These are phyloP conservation scores for Excoecaria agallocha DNA, from an alignment of 345 rosid genomes.

Conservation along the genomic window DNA sequence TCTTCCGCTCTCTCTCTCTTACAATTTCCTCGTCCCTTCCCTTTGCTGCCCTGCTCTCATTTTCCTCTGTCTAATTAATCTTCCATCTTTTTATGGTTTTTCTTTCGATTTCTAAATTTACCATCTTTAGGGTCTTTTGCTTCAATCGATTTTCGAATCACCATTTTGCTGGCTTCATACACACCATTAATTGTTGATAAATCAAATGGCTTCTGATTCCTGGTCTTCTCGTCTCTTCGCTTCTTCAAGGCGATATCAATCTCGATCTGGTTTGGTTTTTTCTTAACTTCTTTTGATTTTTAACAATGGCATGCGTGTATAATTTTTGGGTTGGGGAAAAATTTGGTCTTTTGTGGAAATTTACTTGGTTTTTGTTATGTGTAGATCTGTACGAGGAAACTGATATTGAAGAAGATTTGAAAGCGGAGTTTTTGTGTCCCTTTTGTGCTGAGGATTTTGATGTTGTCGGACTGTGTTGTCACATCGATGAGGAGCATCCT, in stretches of 20 bases:
- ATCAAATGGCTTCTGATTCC: conserved; percentile 41
- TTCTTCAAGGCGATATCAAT: conserved; percentile 39
- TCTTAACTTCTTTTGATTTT: background rate
- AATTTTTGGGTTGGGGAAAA: background rate
- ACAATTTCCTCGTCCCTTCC: conserved; percentile 20
- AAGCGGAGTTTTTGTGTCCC: conserved; percentile 66
- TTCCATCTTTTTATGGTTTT: conserved; percentile 22
- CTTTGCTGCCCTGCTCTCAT: background rate
- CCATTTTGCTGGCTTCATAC: background rate
- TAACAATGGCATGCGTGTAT: background rate
- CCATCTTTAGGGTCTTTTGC: background rate
- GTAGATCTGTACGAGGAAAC: conserved; percentile 59
- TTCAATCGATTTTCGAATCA: background rate
- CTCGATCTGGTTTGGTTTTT: conserved; percentile 41
- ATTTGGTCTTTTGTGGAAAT: background rate
- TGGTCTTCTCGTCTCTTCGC: conserved; percentile 42
- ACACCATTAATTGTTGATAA: background rate
- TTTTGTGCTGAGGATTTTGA: conserved; percentile 84
- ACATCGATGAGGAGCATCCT: conserved; percentile 87
- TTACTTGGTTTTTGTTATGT: background rate
- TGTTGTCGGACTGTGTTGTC: conserved; percentile 83
- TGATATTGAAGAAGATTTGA: conserved; percentile 61
- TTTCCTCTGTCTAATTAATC: background rate
- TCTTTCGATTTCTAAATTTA: background rate
- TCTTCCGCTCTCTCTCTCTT: conserved; percentile 14